phyloP scores from a whole-genome alignment of 305 asterid species.

The Ilex paraguariensis region DNA sequence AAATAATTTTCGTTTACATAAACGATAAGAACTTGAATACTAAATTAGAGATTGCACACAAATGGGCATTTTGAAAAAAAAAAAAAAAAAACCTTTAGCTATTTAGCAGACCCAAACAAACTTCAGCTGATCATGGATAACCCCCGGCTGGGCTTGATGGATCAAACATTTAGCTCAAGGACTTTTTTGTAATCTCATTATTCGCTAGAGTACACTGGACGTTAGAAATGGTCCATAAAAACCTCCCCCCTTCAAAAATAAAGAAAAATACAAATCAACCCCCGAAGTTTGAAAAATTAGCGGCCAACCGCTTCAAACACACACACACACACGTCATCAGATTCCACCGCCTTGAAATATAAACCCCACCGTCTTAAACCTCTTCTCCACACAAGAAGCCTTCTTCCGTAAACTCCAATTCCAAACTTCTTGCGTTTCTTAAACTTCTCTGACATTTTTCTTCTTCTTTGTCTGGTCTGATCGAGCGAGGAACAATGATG shows the following conservation, averaged over 20 bases:
- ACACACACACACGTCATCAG: neutral
- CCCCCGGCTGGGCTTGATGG: no score
- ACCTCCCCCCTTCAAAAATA: neutral
- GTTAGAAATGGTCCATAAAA: neutral
- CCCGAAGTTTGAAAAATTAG: slow-evolving; percentile 18
- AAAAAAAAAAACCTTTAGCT: no score
- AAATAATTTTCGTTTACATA: no score
- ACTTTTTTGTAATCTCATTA: no score
- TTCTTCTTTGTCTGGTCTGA: neutral
- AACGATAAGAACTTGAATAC: no score
- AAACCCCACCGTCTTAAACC: neutral
- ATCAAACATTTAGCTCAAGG: no score
- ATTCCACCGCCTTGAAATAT: slow-evolving; percentile 22
- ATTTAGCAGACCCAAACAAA: no score
- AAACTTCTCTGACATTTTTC: neutral
- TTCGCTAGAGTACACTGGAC: neutral
- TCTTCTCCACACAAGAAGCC: neutral
- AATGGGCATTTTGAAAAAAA: no score
- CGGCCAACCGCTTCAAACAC: neutral
- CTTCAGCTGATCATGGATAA: no score
- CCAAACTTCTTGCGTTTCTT: slow-evolving; percentile 24
- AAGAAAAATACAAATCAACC: neutral
- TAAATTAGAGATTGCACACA: no score
- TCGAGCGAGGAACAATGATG: slow-evolving; percentile 22
- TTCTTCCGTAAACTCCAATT: slow-evolving; percentile 18